Conservation (phyloP, 1,284 basidiomycete genomes). For the Cystobasidium slooffiae region DNA sequence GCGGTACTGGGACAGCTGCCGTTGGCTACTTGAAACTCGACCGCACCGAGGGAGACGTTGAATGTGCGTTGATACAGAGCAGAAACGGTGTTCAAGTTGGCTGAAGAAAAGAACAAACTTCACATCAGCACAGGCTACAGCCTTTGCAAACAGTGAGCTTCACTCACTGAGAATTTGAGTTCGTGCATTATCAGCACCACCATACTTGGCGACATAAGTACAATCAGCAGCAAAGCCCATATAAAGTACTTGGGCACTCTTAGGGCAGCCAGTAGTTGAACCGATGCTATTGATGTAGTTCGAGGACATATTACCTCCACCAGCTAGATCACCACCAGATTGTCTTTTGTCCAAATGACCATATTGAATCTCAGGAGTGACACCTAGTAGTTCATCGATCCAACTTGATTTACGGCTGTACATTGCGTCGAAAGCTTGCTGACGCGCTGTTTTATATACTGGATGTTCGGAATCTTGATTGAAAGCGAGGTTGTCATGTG, state of each 20-base stretch:
- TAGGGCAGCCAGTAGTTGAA: conserved; percentile 73
- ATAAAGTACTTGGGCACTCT: conserved; percentile 70
- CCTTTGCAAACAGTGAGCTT: neutral
- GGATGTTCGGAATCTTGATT: conserved; percentile 70
- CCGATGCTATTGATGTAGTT: conserved; percentile 73
- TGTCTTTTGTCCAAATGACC: conserved; percentile 33
- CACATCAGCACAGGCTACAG: conserved; percentile 59
- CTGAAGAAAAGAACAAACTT: neutral
- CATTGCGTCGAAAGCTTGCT: conserved; percentile 40
- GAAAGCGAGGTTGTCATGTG: conserved; percentile 61
- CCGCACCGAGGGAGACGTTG: conserved; percentile 79
- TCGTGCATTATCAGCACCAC: conserved; percentile 20
- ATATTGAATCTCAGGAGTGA: conserved; percentile 38
- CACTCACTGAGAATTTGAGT: conserved; percentile 30
- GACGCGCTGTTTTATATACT: conserved; percentile 52
- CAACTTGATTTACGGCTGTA: conserved; percentile 27
- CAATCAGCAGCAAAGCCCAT: conserved; percentile 90
- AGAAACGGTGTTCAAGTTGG: conserved; percentile 73
- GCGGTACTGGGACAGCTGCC: conserved; percentile 62
- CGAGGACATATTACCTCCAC: conserved; percentile 52
- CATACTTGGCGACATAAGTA: conserved; percentile 62
- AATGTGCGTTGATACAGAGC: conserved; percentile 75
- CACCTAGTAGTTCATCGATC: conserved; percentile 28
- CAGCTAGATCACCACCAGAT: conserved; percentile 61
- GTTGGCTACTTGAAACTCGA: conserved; percentile 74